Evolutionary conservation across 306 rosid species (phyloP).

Genomic region (peach (Prunus persica)): DNA sequence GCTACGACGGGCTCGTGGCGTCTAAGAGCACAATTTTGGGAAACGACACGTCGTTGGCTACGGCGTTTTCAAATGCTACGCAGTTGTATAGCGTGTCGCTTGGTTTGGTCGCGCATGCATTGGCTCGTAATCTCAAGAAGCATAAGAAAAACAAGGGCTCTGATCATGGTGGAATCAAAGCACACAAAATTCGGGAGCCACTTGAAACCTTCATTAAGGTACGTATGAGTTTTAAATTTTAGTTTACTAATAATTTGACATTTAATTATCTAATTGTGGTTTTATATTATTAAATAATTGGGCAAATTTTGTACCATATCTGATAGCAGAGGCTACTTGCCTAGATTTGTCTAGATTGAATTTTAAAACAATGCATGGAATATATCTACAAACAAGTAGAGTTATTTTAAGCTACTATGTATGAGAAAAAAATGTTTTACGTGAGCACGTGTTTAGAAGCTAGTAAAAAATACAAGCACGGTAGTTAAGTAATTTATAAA

Average conservation of each 20-base stretch:
- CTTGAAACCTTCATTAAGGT: conserved; percentile 63
- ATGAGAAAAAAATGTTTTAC: too few relatives aligned
- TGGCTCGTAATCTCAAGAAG: conserved; percentile 33
- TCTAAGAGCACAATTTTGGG: conserved; percentile 35
- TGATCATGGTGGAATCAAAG: neutral
- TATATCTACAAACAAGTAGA: neutral
- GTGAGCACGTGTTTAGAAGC: rapidly evolving
- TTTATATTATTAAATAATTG: neutral
- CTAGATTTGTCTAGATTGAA: neutral
- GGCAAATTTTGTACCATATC: neutral
- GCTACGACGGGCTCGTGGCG: conserved; percentile 56
- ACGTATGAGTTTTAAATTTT: neutral
- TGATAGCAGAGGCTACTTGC: neutral
- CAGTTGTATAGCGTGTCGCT: conserved; percentile 64
- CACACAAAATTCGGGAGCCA: conserved; percentile 39
- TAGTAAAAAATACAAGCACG: too few relatives aligned
- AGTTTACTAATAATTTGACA: neutral
- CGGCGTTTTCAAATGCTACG: conserved; percentile 37
- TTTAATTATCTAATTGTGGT: neutral
- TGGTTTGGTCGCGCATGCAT: conserved; percentile 51
- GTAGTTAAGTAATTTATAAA: too few relatives aligned
- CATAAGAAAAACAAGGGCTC: conserved; percentile 24
- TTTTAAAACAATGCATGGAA: neutral
- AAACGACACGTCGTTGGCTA: conserved; percentile 32
- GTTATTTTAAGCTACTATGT: too few relatives aligned